These are phyloP conservation scores for Neurospora sp. DNA, from an alignment of 2,329 filamentous ascomycete genomes.

Conservation along the genomic window DNA sequence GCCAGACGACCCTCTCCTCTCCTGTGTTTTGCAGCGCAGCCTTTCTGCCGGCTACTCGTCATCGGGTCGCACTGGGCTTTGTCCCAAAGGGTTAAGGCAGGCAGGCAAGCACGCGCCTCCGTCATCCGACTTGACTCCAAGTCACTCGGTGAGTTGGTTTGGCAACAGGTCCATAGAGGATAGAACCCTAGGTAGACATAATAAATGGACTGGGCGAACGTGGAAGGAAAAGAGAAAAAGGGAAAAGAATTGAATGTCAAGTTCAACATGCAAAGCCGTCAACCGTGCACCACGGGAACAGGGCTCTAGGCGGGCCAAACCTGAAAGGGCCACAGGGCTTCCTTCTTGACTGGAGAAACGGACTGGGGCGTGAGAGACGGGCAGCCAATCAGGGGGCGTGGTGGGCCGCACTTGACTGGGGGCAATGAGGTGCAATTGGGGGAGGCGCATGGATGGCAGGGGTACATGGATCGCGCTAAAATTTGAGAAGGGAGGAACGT, in stretches of 20 bases:
- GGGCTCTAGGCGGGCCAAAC: not conserved
- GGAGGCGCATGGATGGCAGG: slow-evolving; percentile 15
- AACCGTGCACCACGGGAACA: not conserved
- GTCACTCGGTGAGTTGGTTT: not conserved
- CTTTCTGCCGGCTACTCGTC: not conserved
- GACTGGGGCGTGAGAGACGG: slow-evolving; percentile 1
- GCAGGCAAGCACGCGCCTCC: not conserved
- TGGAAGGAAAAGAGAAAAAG: not conserved
- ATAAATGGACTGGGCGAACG: no score
- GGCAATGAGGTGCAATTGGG: slow-evolving; percentile 8
- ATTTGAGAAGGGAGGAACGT: slow-evolving; percentile 17
- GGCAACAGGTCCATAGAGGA: no score
- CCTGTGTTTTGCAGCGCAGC: not conserved
- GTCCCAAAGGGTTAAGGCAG: not conserved
- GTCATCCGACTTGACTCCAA: not conserved
- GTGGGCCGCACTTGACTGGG: slow-evolving; percentile 7
- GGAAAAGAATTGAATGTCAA: not conserved
- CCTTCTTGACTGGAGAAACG: slow-evolving; percentile 3
- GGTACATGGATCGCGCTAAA: slow-evolving; percentile 18
- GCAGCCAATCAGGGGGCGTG: slow-evolving; percentile 1
- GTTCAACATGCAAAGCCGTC: not conserved
- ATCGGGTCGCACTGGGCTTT: not conserved
- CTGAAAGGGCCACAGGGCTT: not conserved
- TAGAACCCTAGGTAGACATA: no score
- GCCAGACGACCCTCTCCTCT: not conserved